A percentile compares a stretch with the other conserved stretches of the same genome.
Conservation (phyloP, 2,329 filamentous ascomycete genomes). For the Ceratocystis harringtonii region DNA sequence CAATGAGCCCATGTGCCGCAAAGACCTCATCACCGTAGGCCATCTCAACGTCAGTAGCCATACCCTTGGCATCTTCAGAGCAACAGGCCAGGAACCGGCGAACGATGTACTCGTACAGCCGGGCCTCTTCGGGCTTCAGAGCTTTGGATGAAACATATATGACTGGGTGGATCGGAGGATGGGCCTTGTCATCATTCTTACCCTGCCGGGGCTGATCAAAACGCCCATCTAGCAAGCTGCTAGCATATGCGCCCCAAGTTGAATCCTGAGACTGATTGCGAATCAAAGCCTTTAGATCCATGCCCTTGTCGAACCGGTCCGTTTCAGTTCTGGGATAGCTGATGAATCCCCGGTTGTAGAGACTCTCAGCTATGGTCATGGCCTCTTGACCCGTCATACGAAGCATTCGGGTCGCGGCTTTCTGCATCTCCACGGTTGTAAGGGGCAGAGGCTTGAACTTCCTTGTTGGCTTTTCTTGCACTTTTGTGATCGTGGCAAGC, state of each 20-base stretch:
- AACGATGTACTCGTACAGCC: slow-evolving; percentile 83
- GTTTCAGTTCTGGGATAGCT: slow-evolving; percentile 97
- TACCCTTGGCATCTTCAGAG: slow-evolving; percentile 80
- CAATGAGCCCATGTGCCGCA: slow-evolving; percentile 65
- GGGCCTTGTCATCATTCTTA: slow-evolving; percentile 85
- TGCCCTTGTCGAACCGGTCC: slow-evolving; percentile 81
- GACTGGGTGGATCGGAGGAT: slow-evolving; percentile 92
- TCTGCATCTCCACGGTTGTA: slow-evolving; percentile 92
- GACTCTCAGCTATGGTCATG: slow-evolving; percentile 71
- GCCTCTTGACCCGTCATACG: slow-evolving; percentile 82
- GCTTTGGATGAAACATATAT: slow-evolving; percentile 59
- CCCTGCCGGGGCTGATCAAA: slow-evolving; percentile 74
- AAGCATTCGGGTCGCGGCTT: slow-evolving; percentile 78
- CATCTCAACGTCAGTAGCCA: slow-evolving; percentile 72
- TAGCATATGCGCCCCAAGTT: slow-evolving; percentile 69
- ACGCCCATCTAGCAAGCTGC: slow-evolving; percentile 54
- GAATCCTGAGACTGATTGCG: slow-evolving; percentile 68
- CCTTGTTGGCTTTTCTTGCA: slow-evolving; percentile 78
- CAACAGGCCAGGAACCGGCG: slow-evolving; percentile 90
- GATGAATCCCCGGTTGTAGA: slow-evolving; percentile 92
- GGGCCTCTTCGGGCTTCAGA: slow-evolving; percentile 50
- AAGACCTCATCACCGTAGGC: slow-evolving; percentile 73
- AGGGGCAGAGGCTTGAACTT: slow-evolving; percentile 90
- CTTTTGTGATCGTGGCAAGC: slow-evolving; percentile 64
- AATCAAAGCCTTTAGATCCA: slow-evolving; percentile 66